A percentile compares a stretch with the other conserved stretches of the same genome.
Evolutionary conservation across 352 stramenopile species (phyloP).

Genomic region (Globisporangium mamillatum): DNA sequence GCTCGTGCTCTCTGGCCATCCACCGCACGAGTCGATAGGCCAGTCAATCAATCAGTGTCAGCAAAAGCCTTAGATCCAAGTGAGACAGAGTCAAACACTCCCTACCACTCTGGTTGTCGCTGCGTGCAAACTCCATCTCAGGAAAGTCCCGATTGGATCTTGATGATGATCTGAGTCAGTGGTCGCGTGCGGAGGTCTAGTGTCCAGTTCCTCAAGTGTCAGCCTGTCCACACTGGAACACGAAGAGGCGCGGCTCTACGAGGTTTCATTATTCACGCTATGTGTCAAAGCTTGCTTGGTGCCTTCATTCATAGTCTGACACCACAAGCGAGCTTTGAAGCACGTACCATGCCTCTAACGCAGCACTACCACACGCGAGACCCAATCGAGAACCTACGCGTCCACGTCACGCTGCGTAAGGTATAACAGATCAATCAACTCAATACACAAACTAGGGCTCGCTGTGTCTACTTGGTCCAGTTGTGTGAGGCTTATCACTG

Average conservation of each 20-base stretch:
- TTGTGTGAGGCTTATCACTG: background rate
- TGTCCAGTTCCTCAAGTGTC: background rate
- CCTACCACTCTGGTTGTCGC: background rate
- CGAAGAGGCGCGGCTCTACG: constrained; percentile 2
- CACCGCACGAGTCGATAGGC: background rate
- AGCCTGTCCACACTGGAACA: background rate
- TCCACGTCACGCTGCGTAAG: constrained; percentile 63
- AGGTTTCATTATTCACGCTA: background rate
- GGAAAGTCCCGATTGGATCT: background rate
- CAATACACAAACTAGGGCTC: background rate
- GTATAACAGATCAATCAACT: constrained; percentile 16
- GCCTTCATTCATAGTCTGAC: background rate
- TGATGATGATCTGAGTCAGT: background rate
- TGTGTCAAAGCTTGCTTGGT: background rate
- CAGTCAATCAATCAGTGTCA: background rate
- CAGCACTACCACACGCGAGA: constrained; percentile 73
- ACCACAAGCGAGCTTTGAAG: background rate
- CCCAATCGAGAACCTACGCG: constrained; percentile 63
- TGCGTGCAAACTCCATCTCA: background rate
- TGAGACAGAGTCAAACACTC: background rate
- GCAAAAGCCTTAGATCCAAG: background rate
- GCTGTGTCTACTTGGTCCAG: background rate
- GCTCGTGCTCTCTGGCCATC: constrained; percentile 1
- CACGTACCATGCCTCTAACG: constrained; percentile 29
- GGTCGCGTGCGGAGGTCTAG: background rate